Percentiles rank a stretch among this genome's conserved stretches.
These are phyloP conservation scores for Talaromyces borbonicus DNA, from an alignment of 495 filamentous ascomycete genomes.

Conservation along the genomic window DNA sequence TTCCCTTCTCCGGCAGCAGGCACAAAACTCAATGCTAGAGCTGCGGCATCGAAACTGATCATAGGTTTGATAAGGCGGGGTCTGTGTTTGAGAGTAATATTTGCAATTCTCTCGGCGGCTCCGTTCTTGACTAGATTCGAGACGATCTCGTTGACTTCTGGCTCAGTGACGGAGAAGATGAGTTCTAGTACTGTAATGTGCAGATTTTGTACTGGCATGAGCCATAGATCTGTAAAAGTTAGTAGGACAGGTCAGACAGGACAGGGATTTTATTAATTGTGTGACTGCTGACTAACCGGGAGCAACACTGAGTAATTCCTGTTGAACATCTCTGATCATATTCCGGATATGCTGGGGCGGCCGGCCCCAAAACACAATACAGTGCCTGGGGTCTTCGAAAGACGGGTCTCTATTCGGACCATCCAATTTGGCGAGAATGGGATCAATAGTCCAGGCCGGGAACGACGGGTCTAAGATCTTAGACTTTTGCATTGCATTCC, in stretches of 20 bases:
- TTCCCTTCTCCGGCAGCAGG: conserved; percentile 53
- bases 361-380: conserved; percentile 78
- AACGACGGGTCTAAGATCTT: conserved; percentile 64
- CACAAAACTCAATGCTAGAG: conserved; percentile 76
- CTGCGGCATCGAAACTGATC: conserved; percentile 74
- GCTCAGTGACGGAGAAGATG: conserved; percentile 53
- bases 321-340: conserved; percentile 59
- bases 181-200: conserved; percentile 85
- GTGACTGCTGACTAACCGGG: conserved; percentile 46
- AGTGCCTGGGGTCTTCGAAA: conserved; percentile 65
- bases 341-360: conserved; percentile 59
- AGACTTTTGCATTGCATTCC: conserved; percentile 59
- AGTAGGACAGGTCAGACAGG: neutral
- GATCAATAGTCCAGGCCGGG: conserved; percentile 60
- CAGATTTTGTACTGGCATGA: conserved; percentile 64
- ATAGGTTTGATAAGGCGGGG: conserved; percentile 70
- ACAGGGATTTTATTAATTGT: neutral
- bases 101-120: conserved; percentile 41
- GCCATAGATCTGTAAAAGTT: conserved; percentile 73
- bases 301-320: conserved; percentile 47
- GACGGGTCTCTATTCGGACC: conserved; percentile 49
- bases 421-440: conserved; percentile 57
- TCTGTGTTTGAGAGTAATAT: conserved; percentile 51
- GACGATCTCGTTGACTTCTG: conserved; percentile 52
- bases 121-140: conserved; percentile 38